These are phyloP conservation scores for Aspergillus neotritici DNA, from an alignment of 2,329 filamentous ascomycete species.

Conservation along the genomic window DNA sequence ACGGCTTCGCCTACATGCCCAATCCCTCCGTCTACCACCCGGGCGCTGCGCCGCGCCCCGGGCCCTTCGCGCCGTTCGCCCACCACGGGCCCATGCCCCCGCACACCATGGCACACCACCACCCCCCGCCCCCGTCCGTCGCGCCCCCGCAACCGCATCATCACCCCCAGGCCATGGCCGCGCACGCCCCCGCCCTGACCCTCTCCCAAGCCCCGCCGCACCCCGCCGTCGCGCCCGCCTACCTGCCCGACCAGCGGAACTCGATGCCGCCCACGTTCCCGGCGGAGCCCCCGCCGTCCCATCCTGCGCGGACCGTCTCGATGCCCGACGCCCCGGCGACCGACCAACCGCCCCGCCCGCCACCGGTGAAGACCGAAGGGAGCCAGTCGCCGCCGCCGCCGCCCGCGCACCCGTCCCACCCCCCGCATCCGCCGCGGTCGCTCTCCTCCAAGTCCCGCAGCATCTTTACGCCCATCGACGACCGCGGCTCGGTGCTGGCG, in stretches of 20 bases:
- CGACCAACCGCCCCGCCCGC: slow-evolving; percentile 42
- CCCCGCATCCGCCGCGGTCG: slow-evolving; percentile 48
- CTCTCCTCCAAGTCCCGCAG: slow-evolving; percentile 68
- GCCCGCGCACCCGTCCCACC: too few species aligned
- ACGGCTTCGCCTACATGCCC: slow-evolving; percentile 76
- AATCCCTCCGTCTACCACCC: slow-evolving; percentile 81
- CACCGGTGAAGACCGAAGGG: slow-evolving; percentile 35
- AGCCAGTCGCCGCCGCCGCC: slow-evolving; percentile 46
- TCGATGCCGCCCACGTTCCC: slow-evolving; percentile 68
- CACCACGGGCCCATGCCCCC: slow-evolving; percentile 25
- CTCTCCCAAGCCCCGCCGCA: slow-evolving; percentile 32
- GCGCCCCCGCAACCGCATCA: slow-evolving; percentile 37
- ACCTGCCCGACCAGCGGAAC: slow-evolving; percentile 69
- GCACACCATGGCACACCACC: slow-evolving; percentile 40
- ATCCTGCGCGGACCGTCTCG: slow-evolving; percentile 55
- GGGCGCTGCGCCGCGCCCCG: slow-evolving; percentile 46
- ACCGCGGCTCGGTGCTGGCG: slow-evolving; percentile 79
- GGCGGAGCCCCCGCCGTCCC: slow-evolving; percentile 55
- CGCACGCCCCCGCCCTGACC: slow-evolving; percentile 22
- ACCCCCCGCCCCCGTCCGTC: slow-evolving; percentile 40
- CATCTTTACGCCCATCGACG: slow-evolving; percentile 96
- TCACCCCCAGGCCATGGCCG: slow-evolving; percentile 14
- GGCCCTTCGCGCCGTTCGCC: slow-evolving; percentile 37
- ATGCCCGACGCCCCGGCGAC: slow-evolving; percentile 53
- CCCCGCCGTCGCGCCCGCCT: slow-evolving; percentile 57